These are phyloP conservation scores for Suhomyces sp. DNA, from an alignment of 805 yeast species.

Conservation along the genomic window DNA sequence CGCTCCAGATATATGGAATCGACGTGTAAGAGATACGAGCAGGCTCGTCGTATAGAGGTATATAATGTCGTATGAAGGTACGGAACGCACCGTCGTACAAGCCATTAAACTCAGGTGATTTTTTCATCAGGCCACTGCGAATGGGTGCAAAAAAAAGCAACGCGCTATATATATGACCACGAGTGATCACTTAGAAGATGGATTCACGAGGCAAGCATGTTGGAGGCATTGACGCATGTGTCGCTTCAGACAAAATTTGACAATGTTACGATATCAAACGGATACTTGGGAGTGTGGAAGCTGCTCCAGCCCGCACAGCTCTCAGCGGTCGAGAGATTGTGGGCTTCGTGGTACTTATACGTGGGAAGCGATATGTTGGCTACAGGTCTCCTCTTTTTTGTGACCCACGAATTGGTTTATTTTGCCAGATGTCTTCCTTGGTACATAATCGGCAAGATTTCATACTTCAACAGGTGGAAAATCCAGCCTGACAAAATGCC, in stretches of 20 bases:
- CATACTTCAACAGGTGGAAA: slow-evolving; percentile 51
- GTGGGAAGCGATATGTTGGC: slow-evolving; percentile 55
- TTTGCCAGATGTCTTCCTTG: slow-evolving; percentile 61
- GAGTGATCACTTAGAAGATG: not conserved
- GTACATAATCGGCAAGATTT: slow-evolving; percentile 52
- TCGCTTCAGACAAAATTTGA: not conserved
- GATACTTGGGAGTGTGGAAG: not conserved
- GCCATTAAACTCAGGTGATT: not conserved
- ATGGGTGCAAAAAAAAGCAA: slow-evolving; percentile 1
- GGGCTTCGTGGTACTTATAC: slow-evolving; percentile 57
- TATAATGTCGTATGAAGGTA: not conserved
- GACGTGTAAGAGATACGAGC: not conserved
- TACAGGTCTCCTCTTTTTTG: slow-evolving; percentile 54
- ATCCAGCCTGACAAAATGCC: slow-evolving; percentile 55
- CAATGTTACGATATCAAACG: not conserved
- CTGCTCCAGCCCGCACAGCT: slow-evolving; percentile 13
- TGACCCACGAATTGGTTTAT: slow-evolving; percentile 55
- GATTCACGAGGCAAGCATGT: not conserved
- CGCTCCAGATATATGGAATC: not conserved
- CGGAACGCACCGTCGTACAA: not conserved
- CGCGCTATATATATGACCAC: not conserved
- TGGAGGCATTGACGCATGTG: not conserved
- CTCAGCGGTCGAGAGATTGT: slow-evolving; percentile 42
- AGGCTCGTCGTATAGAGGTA: not conserved
- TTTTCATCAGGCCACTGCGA: slow-evolving; percentile 2